A percentile compares a stretch with the other conserved stretches of the same genome.
phyloP scores from a whole-genome alignment of 345 rosid genomes.

The Dipteronia sinensis region DNA sequence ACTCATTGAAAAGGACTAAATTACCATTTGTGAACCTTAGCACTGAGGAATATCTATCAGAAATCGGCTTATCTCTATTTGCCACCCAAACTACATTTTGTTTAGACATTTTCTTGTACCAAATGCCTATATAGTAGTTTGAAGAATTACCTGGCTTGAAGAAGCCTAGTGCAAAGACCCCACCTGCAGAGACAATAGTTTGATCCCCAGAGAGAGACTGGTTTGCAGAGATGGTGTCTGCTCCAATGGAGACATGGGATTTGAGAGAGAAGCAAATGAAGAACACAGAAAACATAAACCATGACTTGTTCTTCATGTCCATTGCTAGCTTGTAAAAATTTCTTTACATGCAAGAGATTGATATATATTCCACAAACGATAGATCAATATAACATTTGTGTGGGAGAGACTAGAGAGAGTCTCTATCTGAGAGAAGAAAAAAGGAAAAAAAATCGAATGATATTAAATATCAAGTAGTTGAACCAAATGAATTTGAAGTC shows the following conservation, averaged over 20 bases:
- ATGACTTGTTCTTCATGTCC: slow-evolving; percentile 6
- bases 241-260: slow-evolving; percentile 36
- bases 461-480: no score
- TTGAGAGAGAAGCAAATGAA: slow-evolving; percentile 31
- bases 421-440: no score
- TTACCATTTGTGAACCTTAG: slow-evolving; percentile 65
- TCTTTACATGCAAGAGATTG: no score
- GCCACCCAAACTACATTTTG: slow-evolving; percentile 71
- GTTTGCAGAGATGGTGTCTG: slow-evolving; percentile 53
- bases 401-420: no score
- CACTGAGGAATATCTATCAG: slow-evolving; percentile 40
- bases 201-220: slow-evolving; percentile 60
- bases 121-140: slow-evolving; percentile 68
- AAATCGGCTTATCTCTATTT: slow-evolving; percentile 63
- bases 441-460: no score
- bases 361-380: no score
- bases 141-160: slow-evolving; percentile 56
- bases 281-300: slow-evolving; percentile 30
- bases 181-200: slow-evolving; percentile 53
- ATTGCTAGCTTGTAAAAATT: background rate
- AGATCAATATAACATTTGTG: no score
- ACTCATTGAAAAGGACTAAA: slow-evolving; percentile 60
- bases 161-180: slow-evolving; percentile 66
- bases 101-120: slow-evolving; percentile 47
- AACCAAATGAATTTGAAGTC: background rate